Conservation (phyloP, 1,284 basidiomycete genomes). For the Porodaedalea pini region DNA sequence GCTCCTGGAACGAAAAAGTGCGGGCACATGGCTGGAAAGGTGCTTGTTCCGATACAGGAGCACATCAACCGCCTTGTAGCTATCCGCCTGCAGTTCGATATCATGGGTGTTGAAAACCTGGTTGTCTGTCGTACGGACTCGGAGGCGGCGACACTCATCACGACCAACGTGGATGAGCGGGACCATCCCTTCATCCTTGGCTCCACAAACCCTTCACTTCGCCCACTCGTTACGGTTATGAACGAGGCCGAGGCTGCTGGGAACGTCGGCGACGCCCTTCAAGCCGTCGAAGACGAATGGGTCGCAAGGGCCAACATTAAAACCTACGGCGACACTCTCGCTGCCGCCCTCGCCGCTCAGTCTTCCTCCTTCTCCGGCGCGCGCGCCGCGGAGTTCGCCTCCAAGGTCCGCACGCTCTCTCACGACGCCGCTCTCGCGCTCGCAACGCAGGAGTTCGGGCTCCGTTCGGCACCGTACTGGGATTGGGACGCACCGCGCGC, state of each 20-base stretch:
- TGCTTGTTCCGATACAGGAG: constrained; percentile 56
- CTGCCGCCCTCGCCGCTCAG: constrained; percentile 68
- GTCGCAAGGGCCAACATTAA: constrained; percentile 70
- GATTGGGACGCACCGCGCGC: constrained; percentile 95
- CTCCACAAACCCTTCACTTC: constrained; percentile 69
- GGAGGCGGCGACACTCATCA: constrained; percentile 94
- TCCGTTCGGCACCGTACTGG: constrained; percentile 76
- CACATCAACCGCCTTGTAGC: constrained; percentile 79
- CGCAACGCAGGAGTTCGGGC: constrained; percentile 77
- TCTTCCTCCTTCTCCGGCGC: constrained; percentile 43
- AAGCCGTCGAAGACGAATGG: constrained; percentile 90
- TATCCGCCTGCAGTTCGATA: constrained; percentile 75
- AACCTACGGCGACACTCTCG: constrained; percentile 76
- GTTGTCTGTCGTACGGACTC: constrained; percentile 76
- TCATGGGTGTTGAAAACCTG: constrained; percentile 77
- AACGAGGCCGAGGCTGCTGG: constrained; percentile 79
- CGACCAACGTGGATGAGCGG: constrained; percentile 93
- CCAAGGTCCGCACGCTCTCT: constrained; percentile 62
- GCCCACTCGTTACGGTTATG: constrained; percentile 80
- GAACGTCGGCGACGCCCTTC: constrained; percentile 76
- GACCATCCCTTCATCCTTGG: constrained; percentile 98
- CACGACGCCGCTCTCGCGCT: constrained; percentile 70
- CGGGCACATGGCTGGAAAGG: constrained; percentile 76
- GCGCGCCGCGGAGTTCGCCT: constrained; percentile 55
- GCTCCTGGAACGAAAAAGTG: constrained; percentile 72